Evolutionary conservation across 2,329 filamentous ascomycete species (phyloP), one percentile per base, ranked within the genome.

Genomic region (Leptographium radiaticola): DNA sequence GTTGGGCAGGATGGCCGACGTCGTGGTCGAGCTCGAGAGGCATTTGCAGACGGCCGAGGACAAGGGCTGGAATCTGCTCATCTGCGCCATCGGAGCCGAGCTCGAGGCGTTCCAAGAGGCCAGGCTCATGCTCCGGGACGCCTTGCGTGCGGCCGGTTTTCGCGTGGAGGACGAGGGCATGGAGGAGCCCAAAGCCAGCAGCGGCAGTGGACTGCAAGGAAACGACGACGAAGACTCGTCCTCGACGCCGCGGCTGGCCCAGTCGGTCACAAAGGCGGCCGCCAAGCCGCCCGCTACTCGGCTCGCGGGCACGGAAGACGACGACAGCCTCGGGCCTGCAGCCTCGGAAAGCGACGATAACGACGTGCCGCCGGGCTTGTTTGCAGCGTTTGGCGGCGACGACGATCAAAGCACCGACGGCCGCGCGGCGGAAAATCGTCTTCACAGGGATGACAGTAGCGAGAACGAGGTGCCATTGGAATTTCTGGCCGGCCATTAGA

Each of bases 71-170:
- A 89, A 84, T 54, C 68, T 90, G 16, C 71, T 91, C 18, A 81
- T 89, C 6, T 86, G 80, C 51, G 86, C 85, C 12, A 81, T 91
- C 38, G 84, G 86, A 0, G 86, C 87, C 0, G 87, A 68, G 54
- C 59, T 69, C 6, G 63, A 64, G 45, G 65, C 65, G 0, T 67
- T 70, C 25, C 60, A 56, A 16, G 65, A 68, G 42, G 68, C 66
- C 0, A 61, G 63, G 33, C 25, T 43, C 18, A 61, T 68, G 57
- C 59, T 68, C 1, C 60, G 59, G 0, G 61, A 65, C 7, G 63
- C 64, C 4, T 53, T 70, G 16, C 63, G 61, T 5, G 60, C 59
- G 1, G 61, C 65, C 1, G 66, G 69, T 0, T 60, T 65, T 36
- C 62, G 62, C 7, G 57, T 64, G 40, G 62, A 59, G 9, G 58